phyloP scores from a whole-genome alignment of 139 green algal species.

The Microglena sp. region DNA sequence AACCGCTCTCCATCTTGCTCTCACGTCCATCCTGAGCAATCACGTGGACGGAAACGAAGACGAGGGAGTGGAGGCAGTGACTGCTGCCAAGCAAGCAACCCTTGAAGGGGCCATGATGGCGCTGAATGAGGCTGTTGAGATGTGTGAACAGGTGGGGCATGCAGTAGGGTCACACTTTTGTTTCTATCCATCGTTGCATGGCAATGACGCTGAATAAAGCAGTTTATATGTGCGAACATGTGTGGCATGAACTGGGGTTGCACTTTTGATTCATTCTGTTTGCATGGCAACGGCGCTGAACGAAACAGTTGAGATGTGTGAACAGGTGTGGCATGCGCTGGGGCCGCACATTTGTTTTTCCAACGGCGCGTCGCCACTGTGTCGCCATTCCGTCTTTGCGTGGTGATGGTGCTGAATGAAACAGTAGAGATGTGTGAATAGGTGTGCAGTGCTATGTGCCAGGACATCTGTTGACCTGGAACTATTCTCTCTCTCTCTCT shows the following conservation, averaged over 20 bases:
- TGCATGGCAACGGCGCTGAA: neutral
- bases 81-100: neutral
- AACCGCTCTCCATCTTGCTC: conserved; percentile 21
- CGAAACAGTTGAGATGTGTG: conserved; percentile 14
- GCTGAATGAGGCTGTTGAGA: neutral
- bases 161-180: too few species aligned
- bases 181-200: too few species aligned
- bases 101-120: neutral
- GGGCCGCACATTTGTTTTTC: too few species aligned
- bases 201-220: too few species aligned
- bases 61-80: too few species aligned
- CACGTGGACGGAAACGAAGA: neutral
- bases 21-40: neutral
- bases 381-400: too few species aligned
- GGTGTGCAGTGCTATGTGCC: neutral
- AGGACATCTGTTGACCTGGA: too few species aligned
- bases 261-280: neutral
- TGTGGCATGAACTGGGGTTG: neutral
- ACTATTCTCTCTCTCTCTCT: too few species aligned
- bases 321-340: conserved; percentile 6
- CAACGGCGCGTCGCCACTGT: too few species aligned
- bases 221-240: neutral
- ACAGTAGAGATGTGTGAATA: conserved; percentile 15
- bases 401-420: conserved; percentile 2
- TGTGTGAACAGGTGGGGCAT: neutral